A percentile compares a stretch with the other conserved stretches of the same genome.
Evolutionary conservation across 2,329 filamentous ascomycete species (phyloP).

Genomic region (Monosporascus sp.): DNA sequence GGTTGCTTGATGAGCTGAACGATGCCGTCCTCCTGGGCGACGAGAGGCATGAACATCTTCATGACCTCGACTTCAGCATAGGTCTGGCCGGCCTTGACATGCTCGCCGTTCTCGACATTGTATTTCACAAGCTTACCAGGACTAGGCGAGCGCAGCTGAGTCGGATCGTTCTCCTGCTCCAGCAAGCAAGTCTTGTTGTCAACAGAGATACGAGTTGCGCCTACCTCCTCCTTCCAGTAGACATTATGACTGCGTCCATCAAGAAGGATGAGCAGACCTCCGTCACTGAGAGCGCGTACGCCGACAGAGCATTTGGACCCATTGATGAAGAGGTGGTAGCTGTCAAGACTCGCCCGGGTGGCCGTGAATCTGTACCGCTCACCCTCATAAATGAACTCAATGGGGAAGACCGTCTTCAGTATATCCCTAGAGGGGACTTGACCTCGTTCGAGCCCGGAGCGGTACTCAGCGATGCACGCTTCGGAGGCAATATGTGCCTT

Average conservation of each 20-base stretch:
- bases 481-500: conserved; percentile 96
- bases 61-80: conserved; percentile 99
- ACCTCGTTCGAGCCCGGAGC: conserved; percentile 85
- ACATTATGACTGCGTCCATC: conserved; percentile 94
- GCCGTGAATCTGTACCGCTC: conserved; percentile 97
- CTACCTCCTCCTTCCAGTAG: conserved; percentile 99
- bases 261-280: conserved; percentile 85
- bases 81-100: conserved; percentile 85
- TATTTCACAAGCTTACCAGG: conserved; percentile 99
- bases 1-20: conserved; percentile 99
- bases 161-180: conserved; percentile 98
- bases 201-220: conserved; percentile 89
- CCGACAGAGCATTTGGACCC: conserved; percentile 94
- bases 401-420: conserved; percentile 92
- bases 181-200: conserved; percentile 97
- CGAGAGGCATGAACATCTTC: conserved; percentile 99
- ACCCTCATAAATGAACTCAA: conserved; percentile 99
- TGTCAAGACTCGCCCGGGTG: conserved; percentile 85
- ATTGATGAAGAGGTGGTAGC: conserved; percentile 98
- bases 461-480: conserved; percentile 80
- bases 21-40: conserved; percentile 90
- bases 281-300: conserved; percentile 87
- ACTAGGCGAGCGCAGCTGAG: conserved; percentile 88
- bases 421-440: conserved; percentile 96
- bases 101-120: conserved; percentile 89